Evolutionary conservation across 805 yeast genomes (phyloP).

Genomic region (Wickerhamiella occidentalis): DNA sequence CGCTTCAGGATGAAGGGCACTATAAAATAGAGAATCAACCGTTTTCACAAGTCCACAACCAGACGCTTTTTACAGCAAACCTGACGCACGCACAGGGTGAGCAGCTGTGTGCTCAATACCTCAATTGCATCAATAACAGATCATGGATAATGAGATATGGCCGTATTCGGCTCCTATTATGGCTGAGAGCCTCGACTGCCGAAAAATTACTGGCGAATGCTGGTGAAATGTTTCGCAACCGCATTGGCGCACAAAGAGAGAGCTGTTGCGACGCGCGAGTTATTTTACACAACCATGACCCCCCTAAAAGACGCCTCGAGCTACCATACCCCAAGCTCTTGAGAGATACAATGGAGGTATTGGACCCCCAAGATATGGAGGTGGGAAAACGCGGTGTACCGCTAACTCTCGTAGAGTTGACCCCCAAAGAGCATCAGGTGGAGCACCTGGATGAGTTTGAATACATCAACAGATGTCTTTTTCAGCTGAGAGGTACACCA

Average conservation of each 20-base stretch:
- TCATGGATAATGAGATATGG: conserved; percentile 71
- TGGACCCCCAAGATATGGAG: conserved; percentile 4
- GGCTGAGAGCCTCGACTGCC: conserved; percentile 52
- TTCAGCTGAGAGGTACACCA: conserved; percentile 37
- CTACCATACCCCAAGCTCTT: conserved; percentile 15
- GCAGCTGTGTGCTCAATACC: conserved; percentile 61
- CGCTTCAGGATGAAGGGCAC: conserved; percentile 35
- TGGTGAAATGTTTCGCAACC: conserved; percentile 41
- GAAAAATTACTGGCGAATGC: conserved; percentile 48
- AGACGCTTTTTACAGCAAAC: conserved; percentile 48
- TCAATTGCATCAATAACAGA: conserved; percentile 50
- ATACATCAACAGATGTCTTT: conserved; percentile 49
- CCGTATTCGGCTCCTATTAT: conserved; percentile 58
- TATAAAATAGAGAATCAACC: conserved; percentile 31
- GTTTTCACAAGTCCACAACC: conserved; percentile 37
- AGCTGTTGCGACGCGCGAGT: conserved; percentile 44
- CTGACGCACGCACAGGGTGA: conserved; percentile 48
- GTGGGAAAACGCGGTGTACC: conserved; percentile 21
- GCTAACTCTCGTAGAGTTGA: conserved; percentile 42
- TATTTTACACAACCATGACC: conserved; percentile 16
- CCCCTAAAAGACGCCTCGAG: background rate
- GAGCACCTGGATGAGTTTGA: conserved; percentile 48
- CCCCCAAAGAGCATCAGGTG: conserved; percentile 35
- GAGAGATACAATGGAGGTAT: conserved; percentile 13
- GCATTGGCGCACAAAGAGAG: conserved; percentile 54